Percentiles rank a stretch among this genome's conserved stretches.
phyloP scores from a whole-genome alignment of 2,329 filamentous ascomycete genomes.

The Emericellopsis atlantica region DNA sequence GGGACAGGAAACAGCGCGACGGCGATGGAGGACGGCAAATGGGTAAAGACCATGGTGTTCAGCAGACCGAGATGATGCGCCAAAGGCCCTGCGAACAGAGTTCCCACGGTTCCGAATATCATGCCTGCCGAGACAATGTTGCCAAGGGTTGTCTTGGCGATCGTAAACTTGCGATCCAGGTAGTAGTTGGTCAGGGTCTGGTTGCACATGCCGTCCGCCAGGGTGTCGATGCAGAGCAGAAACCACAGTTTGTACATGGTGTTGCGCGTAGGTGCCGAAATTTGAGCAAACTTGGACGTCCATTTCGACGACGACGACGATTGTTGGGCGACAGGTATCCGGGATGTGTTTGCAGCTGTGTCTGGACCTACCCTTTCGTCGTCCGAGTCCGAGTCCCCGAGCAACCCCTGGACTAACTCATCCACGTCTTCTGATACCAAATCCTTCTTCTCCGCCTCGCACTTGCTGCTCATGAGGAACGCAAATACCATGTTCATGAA shows the following conservation, averaged over 20 bases:
- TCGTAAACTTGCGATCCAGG: constrained; percentile 41
- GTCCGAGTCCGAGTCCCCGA: constrained; percentile 9
- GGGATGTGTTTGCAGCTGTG: neutral
- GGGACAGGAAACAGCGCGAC: constrained; percentile 48
- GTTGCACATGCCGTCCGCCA: constrained; percentile 53
- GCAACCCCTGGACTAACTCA: constrained; percentile 10
- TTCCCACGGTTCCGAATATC: constrained; percentile 38
- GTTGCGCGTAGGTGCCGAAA: constrained; percentile 41
- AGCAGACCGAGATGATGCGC: constrained; percentile 45
- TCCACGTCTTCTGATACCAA: neutral
- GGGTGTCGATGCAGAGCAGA: constrained; percentile 48
- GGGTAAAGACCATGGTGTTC: constrained; percentile 53
- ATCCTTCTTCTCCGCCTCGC: constrained; percentile 24
- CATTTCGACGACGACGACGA: constrained; percentile 7
- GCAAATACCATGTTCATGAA: constrained; percentile 32
- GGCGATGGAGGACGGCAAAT: constrained; percentile 48
- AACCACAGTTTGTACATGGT: constrained; percentile 55
- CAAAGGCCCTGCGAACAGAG: constrained; percentile 44
- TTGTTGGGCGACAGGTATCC: constrained; percentile 1
- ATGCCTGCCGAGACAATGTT: constrained; percentile 42
- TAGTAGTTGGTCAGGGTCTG: constrained; percentile 46
- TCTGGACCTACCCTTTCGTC: constrained; percentile 1
- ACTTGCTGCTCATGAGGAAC: constrained; percentile 31
- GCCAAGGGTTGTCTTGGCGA: constrained; percentile 44
- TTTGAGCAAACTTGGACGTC: constrained; percentile 32